Conservation (phyloP, 1,139 yeast genomes). For the Debaryomyces coudertii region DNA sequence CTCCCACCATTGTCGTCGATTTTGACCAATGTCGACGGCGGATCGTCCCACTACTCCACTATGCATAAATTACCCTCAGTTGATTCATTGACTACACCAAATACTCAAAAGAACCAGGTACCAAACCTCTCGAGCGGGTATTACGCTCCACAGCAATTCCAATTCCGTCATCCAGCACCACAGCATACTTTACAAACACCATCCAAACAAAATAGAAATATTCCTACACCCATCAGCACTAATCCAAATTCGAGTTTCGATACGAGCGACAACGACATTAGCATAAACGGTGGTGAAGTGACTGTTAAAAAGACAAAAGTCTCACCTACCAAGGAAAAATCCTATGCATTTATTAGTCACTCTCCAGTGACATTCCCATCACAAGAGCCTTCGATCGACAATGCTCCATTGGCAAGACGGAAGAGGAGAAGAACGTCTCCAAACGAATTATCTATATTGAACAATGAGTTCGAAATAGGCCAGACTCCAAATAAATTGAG, state of each 20-base stretch:
- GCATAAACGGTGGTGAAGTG: constrained; percentile 1
- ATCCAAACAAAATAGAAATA: constrained; percentile 4
- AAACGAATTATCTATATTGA: constrained; percentile 76
- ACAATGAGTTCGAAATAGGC: constrained; percentile 74
- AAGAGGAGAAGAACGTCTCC: constrained; percentile 96
- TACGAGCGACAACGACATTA: constrained; percentile 15
- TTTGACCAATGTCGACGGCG: constrained; percentile 22
- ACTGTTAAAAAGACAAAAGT: constrained; percentile 9
- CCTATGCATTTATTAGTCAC: constrained; percentile 90
- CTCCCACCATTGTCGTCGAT: constrained; percentile 49
- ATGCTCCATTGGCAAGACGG: constrained; percentile 87
- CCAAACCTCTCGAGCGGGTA: constrained; percentile 10
- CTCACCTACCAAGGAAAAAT: constrained; percentile 30
- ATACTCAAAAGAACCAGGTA: constrained; percentile 6
- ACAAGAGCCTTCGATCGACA: constrained; percentile 84
- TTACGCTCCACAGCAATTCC: constrained; percentile 8
- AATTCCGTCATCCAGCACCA: constrained; percentile 12
- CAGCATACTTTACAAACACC: constrained; percentile 4
- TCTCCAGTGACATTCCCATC: constrained; percentile 84
- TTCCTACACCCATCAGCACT: constrained; percentile 8
- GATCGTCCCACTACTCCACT: constrained; percentile 18
- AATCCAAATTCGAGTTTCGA: constrained; percentile 14
- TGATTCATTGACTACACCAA: constrained; percentile 25
- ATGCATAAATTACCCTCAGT: constrained; percentile 24
- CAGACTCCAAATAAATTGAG: constrained; percentile 79